Evolutionary conservation across 441 rosid species (phyloP).

Genomic region (Raphanus hybrid): DNA sequence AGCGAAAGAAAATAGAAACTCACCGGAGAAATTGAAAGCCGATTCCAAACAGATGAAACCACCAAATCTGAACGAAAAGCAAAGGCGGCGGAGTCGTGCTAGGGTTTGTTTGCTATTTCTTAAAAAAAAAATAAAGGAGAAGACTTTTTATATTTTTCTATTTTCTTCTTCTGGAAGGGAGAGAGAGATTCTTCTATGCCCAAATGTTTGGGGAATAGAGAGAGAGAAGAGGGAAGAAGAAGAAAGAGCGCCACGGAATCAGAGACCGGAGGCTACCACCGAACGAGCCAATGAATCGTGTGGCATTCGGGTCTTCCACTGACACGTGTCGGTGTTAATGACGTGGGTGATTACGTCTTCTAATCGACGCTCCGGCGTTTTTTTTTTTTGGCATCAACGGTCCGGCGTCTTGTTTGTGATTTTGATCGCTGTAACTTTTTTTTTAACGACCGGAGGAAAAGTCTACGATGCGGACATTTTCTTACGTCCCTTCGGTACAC

Average conservation of each 20-base stretch:
- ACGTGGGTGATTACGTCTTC: slow-evolving; percentile 15
- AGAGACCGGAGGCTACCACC: slow-evolving; percentile 43
- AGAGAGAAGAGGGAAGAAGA: neutral
- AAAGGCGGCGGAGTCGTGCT: slow-evolving; percentile 54
- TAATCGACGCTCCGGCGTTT: slow-evolving; percentile 26
- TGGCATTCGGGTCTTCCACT: slow-evolving; percentile 38
- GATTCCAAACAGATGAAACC: slow-evolving; percentile 1
- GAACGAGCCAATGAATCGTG: slow-evolving; percentile 37
- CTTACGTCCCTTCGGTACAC: slow-evolving; percentile 12
- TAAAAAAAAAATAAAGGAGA: slow-evolving; percentile 11
- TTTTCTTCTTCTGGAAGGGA: slow-evolving; percentile 22
- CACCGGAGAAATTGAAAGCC: slow-evolving; percentile 23
- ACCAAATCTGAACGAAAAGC: slow-evolving; percentile 14
- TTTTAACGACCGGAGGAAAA: slow-evolving; percentile 21
- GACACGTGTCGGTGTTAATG: slow-evolving; percentile 43
- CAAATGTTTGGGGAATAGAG: slow-evolving; percentile 36
- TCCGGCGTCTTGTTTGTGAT: neutral
- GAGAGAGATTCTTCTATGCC: slow-evolving; percentile 28
- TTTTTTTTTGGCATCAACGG: too few species aligned
- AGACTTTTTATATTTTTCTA: neutral
- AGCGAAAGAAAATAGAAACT: neutral
- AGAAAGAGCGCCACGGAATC: slow-evolving; percentile 18
- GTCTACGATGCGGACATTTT: slow-evolving; percentile 27
- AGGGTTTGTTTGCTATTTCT: slow-evolving; percentile 47
- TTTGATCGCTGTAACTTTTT: slow-evolving; percentile 5